Evolutionary conservation across 495 filamentous ascomycete species (phyloP).

Genomic region (Penicilliopsis zonata): DNA sequence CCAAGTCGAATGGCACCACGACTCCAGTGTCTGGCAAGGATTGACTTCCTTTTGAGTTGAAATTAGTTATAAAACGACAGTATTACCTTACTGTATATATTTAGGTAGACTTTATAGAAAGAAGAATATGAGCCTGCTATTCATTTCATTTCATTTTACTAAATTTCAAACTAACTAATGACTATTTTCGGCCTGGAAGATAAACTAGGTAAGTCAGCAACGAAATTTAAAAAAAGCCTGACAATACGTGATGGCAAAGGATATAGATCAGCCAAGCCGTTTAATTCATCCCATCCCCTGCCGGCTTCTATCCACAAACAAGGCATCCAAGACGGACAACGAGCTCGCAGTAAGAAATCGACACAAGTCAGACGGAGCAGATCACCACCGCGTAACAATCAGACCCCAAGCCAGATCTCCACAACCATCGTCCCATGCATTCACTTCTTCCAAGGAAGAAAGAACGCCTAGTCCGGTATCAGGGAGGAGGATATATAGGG

Average conservation of each 20-base stretch:
- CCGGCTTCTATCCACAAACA: slow-evolving; percentile 28
- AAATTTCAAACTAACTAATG: too few relatives aligned
- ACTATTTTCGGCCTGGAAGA: too few relatives aligned
- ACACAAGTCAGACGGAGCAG: slow-evolving; percentile 39
- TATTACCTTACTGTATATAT: too few relatives aligned
- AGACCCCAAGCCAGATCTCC: slow-evolving; percentile 46
- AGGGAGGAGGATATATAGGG: slow-evolving; percentile 39
- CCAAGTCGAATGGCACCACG: slow-evolving; percentile 26
- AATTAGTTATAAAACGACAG: too few relatives aligned
- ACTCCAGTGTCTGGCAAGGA: slow-evolving; percentile 26
- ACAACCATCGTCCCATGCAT: slow-evolving; percentile 60
- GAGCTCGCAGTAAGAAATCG: slow-evolving; percentile 15
- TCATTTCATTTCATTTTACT: too few relatives aligned
- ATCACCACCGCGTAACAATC: slow-evolving; percentile 23
- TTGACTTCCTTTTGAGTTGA: not conserved
- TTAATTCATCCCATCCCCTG: slow-evolving; percentile 50
- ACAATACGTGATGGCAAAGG: not conserved
- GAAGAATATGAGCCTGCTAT: too few relatives aligned
- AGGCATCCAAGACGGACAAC: slow-evolving; percentile 45
- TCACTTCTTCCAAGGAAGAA: slow-evolving; percentile 24
- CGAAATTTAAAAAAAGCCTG: not conserved
- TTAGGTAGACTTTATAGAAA: too few relatives aligned
- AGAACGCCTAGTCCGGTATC: slow-evolving; percentile 49
- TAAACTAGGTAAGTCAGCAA: not conserved
- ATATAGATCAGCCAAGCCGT: slow-evolving; percentile 48